These are phyloP conservation scores for Rusavskia elegans DNA, from an alignment of 495 filamentous ascomycete species.

Conservation along the genomic window DNA sequence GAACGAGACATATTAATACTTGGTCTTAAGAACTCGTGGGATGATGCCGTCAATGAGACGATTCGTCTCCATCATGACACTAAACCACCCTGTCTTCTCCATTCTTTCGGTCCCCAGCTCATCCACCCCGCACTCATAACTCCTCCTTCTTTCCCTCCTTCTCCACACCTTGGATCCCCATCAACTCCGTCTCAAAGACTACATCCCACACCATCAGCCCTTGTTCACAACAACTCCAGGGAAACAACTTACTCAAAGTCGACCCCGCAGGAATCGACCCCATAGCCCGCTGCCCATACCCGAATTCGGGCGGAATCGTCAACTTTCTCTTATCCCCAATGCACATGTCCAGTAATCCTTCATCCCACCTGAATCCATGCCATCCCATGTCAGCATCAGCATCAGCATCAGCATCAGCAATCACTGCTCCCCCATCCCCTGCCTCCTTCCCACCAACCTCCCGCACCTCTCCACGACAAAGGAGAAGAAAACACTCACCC, in stretches of 20 bases:
- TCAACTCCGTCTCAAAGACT: constrained; percentile 88
- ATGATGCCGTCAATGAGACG: too few relatives aligned
- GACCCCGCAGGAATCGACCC: constrained; percentile 63
- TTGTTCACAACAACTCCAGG: not conserved
- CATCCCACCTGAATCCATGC: constrained; percentile 51
- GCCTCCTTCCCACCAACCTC: not conserved
- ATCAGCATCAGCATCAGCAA: not conserved
- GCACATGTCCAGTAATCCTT: constrained; percentile 88
- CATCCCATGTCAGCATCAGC: not conserved
- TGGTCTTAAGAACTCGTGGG: not conserved
- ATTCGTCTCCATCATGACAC: not conserved
- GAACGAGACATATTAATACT: not conserved
- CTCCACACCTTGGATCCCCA: constrained; percentile 68
- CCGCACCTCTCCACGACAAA: not conserved
- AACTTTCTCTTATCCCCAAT: constrained; percentile 87
- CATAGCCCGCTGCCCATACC: constrained; percentile 60
- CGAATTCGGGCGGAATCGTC: constrained; percentile 76
- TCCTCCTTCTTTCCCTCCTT: constrained; percentile 46
- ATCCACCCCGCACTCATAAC: constrained; percentile 17
- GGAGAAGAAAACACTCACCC: constrained; percentile 33
- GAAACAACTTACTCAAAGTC: constrained; percentile 41
- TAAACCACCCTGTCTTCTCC: not conserved
- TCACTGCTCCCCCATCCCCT: not conserved
- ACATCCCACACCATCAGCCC: constrained; percentile 12
- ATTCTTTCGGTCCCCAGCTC: not conserved